phyloP scores from a whole-genome alignment of 306 rosid species.

The Coriaria nepalensis region DNA sequence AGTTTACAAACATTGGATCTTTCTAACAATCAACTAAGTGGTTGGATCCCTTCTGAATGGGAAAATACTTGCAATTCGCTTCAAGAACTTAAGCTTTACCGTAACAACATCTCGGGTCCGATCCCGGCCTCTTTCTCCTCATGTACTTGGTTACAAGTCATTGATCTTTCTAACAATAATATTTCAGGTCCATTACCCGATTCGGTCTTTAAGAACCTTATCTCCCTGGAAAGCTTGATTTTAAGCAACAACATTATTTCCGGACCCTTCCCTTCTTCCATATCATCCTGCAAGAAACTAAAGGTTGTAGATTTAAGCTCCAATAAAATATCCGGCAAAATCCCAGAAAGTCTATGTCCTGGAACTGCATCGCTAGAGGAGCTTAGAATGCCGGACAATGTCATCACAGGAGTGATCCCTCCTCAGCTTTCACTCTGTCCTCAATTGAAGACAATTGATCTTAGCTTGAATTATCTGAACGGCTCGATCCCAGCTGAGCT shows the following conservation, averaged over 20 bases:
- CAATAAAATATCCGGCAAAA: slow-evolving; percentile 53
- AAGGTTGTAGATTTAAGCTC: slow-evolving; percentile 77
- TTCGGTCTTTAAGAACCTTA: slow-evolving; percentile 47
- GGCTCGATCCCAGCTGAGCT: slow-evolving; percentile 89
- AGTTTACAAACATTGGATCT: slow-evolving; percentile 62
- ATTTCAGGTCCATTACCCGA: slow-evolving; percentile 61
- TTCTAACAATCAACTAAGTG: slow-evolving; percentile 60
- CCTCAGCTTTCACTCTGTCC: slow-evolving; percentile 55
- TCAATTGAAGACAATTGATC: slow-evolving; percentile 73
- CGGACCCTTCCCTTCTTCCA: slow-evolving; percentile 62
- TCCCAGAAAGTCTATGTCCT: slow-evolving; percentile 70
- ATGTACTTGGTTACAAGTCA: slow-evolving; percentile 48
- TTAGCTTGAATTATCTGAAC: slow-evolving; percentile 69
- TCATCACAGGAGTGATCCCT: slow-evolving; percentile 60
- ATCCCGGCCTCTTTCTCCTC: slow-evolving; percentile 57
- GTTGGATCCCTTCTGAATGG: slow-evolving; percentile 82
- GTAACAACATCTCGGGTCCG: slow-evolving; percentile 67
- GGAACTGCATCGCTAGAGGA: slow-evolving; percentile 78
- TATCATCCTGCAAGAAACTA: slow-evolving; percentile 63
- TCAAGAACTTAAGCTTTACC: slow-evolving; percentile 47
- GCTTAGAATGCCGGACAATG: slow-evolving; percentile 79
- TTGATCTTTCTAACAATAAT: slow-evolving; percentile 82
- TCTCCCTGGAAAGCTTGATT: slow-evolving; percentile 50
- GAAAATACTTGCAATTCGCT: slow-evolving; percentile 62
- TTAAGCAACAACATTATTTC: slow-evolving; percentile 66